Percentiles rank a stretch among this genome's conserved stretches.
Evolutionary conservation across 83 land plant genomes (phyloP).

Genomic region (Thuja plicata): DNA sequence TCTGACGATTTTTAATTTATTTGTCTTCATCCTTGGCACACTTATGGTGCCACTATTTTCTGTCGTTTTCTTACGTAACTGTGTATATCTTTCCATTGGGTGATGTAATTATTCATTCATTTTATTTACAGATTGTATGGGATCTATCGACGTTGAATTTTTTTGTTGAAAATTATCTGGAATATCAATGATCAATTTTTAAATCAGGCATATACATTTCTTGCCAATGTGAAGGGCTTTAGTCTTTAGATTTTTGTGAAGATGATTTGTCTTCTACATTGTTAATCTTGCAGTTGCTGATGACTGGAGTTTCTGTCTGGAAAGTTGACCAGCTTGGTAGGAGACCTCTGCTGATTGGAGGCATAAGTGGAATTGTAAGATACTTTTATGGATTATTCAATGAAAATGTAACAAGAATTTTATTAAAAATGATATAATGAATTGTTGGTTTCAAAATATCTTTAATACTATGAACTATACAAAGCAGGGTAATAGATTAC

Average conservation of each 20-base stretch:
- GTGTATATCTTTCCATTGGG: not conserved
- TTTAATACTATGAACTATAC: not conserved
- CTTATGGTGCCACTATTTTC: not conserved
- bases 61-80: not conserved
- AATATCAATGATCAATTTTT: not conserved
- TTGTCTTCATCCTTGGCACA: not conserved
- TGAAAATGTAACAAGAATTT: not conserved
- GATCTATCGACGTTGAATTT: not conserved
- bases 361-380: constrained; percentile 84
- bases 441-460: not conserved
- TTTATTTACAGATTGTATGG: not conserved
- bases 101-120: not conserved
- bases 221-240: not conserved
- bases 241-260: not conserved
- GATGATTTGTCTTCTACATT: not conserved
- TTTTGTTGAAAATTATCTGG: not conserved
- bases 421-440: not conserved
- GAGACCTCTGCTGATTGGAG: constrained; percentile 87
- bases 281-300: constrained; percentile 59
- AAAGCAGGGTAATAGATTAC: not conserved
- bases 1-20: not conserved
- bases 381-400: not conserved
- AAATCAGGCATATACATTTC: not conserved
- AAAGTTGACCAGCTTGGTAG: constrained; percentile 94
- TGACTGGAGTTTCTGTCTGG: constrained; percentile 91